Base-by-base conservation (phyloP, 129 eudicot genomes). In the Silybum marianum region DNA sequence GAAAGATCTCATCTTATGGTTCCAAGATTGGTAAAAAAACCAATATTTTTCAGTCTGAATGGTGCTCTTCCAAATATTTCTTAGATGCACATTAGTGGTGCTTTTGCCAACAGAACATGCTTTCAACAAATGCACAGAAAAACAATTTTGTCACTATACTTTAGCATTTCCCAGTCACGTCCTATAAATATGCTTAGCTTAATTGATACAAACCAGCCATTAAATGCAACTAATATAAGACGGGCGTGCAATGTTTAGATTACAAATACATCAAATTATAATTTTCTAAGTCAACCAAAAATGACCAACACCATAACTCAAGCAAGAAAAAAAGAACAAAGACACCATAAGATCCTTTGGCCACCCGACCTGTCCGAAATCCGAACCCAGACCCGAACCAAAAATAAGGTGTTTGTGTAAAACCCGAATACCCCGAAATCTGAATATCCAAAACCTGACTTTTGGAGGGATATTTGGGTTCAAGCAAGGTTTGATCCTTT, bases 141-240 rank as follows among this genome's bases (percentile, higher is more conserved):
- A 34, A 19, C 48, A 34, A 12, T 71, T 71, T 7, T 71, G 40
- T 32, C 24, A 44, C 21, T 71, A 71, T 26, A 16, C 21, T 13
- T 13, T 1, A 6, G 25, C 48, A 71, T 71, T 44, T 58, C 7
- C 6, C 48, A n/a, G 25, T 36, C 38, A 68, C 54, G n/a, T 71
- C 75, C 24, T 11, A 21, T 71, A 6, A 71, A 71, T 51, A 39
- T 71, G 40, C 75, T 71, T 71, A 71, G 16, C n/a, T 71, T 71
- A 71, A 71, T 68, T 13, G n/a, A 71, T 16, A 71, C 6, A 21
- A 58, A 58, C 6, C 65, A 58, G 23, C 23, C 23, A 58, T 58
- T 58, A 10, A 58, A n/a, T 58, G 9, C 23, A 58, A 58, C 23
- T 18, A 58, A 58, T 10, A 18, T 23, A 18, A 58, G 23, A 58